These are phyloP conservation scores for Fusarium avenaceum DNA, from an alignment of 2,329 filamentous ascomycete species.

Conservation along the genomic window DNA sequence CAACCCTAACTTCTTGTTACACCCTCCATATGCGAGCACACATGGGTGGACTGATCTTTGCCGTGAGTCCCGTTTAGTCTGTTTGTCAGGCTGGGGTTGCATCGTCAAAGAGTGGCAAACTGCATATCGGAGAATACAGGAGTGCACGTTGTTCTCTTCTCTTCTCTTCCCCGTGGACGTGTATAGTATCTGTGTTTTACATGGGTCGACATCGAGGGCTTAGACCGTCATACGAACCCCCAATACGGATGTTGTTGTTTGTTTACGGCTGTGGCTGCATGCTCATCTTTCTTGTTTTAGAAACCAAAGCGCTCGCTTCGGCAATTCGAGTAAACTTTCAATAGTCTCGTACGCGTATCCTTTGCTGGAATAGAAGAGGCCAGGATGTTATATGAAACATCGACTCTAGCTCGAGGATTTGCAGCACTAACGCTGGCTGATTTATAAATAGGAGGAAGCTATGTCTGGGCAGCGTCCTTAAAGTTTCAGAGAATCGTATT, in stretches of 20 bases:
- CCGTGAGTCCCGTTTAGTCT: slow-evolving; percentile 12
- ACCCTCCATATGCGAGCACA: slow-evolving; percentile 16
- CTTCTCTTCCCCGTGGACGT: not conserved
- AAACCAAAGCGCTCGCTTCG: slow-evolving; percentile 15
- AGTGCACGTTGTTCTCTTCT: slow-evolving; percentile 8
- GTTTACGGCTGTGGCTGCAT: slow-evolving; percentile 33
- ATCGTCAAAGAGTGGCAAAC: slow-evolving; percentile 34
- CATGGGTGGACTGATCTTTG: slow-evolving; percentile 19
- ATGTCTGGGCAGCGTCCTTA: not conserved
- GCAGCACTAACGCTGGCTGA: slow-evolving; percentile 13
- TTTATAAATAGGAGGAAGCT: slow-evolving; percentile 35
- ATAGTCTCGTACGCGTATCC: slow-evolving; percentile 27
- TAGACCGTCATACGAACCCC: slow-evolving; percentile 16
- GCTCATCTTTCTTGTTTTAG: slow-evolving; percentile 9
- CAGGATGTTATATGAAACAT: slow-evolving; percentile 35
- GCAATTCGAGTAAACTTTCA: slow-evolving; percentile 31
- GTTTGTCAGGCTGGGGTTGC: slow-evolving; percentile 21
- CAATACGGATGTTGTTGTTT: slow-evolving; percentile 20
- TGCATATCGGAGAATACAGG: slow-evolving; percentile 16
- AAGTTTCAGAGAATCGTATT: not conserved
- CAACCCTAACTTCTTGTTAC: slow-evolving; percentile 11
- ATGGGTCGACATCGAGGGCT: slow-evolving; percentile 4
- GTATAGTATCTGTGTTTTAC: slow-evolving; percentile 1
- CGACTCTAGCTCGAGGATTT: slow-evolving; percentile 19
- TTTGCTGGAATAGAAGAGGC: slow-evolving; percentile 15